A percentile compares a stretch with the other conserved stretches of the same genome.
Conservation (phyloP, 1,284 basidiomycete species). For the Heliocybe sulcata region DNA sequence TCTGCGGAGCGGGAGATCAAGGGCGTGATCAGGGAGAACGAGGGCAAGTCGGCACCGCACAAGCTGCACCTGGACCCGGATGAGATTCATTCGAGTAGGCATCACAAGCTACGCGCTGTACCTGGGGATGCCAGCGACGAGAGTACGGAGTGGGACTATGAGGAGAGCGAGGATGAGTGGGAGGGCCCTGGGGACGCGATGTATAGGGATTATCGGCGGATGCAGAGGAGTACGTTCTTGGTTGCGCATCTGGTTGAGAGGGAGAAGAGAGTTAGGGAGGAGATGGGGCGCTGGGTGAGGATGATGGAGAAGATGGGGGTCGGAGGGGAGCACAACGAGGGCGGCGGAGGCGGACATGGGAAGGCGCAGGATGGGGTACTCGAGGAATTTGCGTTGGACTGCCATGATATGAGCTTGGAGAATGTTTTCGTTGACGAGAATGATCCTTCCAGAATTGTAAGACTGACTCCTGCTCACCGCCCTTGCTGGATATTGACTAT, state of each 20-base stretch:
- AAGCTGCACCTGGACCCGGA: slow-evolving; percentile 70
- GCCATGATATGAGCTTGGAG: slow-evolving; percentile 73
- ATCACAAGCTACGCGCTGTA: slow-evolving; percentile 56
- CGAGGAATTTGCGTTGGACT: slow-evolving; percentile 68
- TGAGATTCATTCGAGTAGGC: slow-evolving; percentile 60
- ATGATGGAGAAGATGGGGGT: slow-evolving; percentile 54
- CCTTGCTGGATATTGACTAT: neutral
- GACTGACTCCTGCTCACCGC: slow-evolving; percentile 19
- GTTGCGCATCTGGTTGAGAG: slow-evolving; percentile 58
- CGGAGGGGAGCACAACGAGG: slow-evolving; percentile 14
- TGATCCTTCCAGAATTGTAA: slow-evolving; percentile 61
- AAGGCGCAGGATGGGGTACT: slow-evolving; percentile 14
- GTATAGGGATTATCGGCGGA: slow-evolving; percentile 73
- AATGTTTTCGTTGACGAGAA: slow-evolving; percentile 72
- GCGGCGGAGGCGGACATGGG: slow-evolving; percentile 13
- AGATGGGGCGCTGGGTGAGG: slow-evolving; percentile 61
- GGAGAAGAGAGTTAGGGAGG: slow-evolving; percentile 51
- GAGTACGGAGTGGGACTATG: slow-evolving; percentile 65
- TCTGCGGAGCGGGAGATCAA: slow-evolving; percentile 60
- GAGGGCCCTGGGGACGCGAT: slow-evolving; percentile 64
- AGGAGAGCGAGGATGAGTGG: slow-evolving; percentile 72
- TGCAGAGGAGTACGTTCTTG: slow-evolving; percentile 70
- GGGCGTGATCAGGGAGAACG: slow-evolving; percentile 65
- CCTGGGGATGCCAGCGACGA: slow-evolving; percentile 64
- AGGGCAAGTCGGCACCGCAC: slow-evolving; percentile 67